Evolutionary conservation across 192 early-diverging fungal species (phyloP), one percentile per base, ranked within the genome.

Genomic region (Fimicolochytrium jonesii): DNA sequence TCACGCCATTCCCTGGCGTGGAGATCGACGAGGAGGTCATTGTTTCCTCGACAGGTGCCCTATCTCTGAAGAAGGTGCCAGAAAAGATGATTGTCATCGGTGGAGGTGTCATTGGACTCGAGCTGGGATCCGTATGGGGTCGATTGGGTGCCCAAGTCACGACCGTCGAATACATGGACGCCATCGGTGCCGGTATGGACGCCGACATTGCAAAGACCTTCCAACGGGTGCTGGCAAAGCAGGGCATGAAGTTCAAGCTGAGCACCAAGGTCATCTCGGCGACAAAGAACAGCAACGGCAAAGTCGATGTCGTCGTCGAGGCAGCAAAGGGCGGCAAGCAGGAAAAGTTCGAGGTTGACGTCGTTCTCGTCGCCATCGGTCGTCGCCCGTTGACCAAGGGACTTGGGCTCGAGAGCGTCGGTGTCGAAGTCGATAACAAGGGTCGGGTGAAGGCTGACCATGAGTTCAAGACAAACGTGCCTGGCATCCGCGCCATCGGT

Each of bases 71-170:
- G 66, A 85, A 93, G 70, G 90, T 98, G 26, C 96, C 96, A 39
- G 88, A 97, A 81, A 95, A 94, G 81, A 90, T 98, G 91, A 85
- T 95, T 48, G 94, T 98, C 55, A 97, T 98, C 70, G 96, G 96
- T 63, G 96, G 91, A 56, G 96, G 96, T 79, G 94, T 98, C 66
- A 98, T 98, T 79, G 96, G 96, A 61, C 88, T 98, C 37, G 96
- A 98, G 78, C 82, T 98, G 47, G 96, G 96, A 34, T 98, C 96
- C 9, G 96, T 98, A 51, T 98, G 96, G 96, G 80, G 82, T 67
- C 90, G 96, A 51, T 80, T 98, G 49, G 96, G 96, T 55, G 78
- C 93, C 25, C 88, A 98, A 66, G 90, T 93, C 39, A 95, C 94
- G 31, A 91, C 94, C 39, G 93, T 98, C 54, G 96, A 98, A 75